These are phyloP conservation scores for Talaromyces proteolyticus DNA, from an alignment of 495 filamentous ascomycete genomes.

Conservation along the genomic window DNA sequence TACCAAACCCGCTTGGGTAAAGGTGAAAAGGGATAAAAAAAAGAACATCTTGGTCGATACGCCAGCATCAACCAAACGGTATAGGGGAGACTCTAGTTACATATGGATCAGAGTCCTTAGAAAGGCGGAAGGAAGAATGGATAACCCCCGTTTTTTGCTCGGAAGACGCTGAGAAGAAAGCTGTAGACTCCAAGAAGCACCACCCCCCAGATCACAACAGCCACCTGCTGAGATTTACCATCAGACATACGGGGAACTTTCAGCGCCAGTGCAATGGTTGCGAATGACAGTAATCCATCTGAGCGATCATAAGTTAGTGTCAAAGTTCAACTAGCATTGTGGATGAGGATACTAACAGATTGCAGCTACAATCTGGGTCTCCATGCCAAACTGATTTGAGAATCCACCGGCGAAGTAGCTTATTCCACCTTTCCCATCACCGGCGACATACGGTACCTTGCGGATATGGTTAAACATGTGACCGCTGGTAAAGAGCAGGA, in stretches of 20 bases:
- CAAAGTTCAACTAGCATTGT: neutral
- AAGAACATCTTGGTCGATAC: neutral
- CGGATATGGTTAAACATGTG: constrained; percentile 99
- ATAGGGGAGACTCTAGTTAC: neutral
- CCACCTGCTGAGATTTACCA: constrained; percentile 69
- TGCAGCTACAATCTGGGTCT: constrained; percentile 92
- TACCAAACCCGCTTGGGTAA: neutral
- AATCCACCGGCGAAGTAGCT: constrained; percentile 92
- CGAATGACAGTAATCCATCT: constrained; percentile 93
- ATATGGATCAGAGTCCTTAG: constrained; percentile 23
- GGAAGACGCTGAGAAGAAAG: constrained; percentile 89
- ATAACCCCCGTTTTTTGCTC: constrained; percentile 91
- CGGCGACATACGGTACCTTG: constrained; percentile 90
- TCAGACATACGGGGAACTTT: constrained; percentile 87
- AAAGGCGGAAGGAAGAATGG: constrained; percentile 93
- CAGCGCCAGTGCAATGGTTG: constrained; percentile 79
- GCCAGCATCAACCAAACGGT: neutral
- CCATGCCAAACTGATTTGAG: constrained; percentile 90
- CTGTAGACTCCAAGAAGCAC: constrained; percentile 83
- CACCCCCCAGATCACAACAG: constrained; percentile 74
- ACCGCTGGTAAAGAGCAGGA: constrained; percentile 91
- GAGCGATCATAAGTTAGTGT: neutral
- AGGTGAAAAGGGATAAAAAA: neutral
- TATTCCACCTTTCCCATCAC: constrained; percentile 78
- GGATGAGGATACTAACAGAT: constrained; percentile 66